Percentiles rank a stretch among this genome's conserved stretches.
Evolutionary conservation across 352 stramenopile species (phyloP).

Genomic region (Globisporangium rhizosaccharum): DNA sequence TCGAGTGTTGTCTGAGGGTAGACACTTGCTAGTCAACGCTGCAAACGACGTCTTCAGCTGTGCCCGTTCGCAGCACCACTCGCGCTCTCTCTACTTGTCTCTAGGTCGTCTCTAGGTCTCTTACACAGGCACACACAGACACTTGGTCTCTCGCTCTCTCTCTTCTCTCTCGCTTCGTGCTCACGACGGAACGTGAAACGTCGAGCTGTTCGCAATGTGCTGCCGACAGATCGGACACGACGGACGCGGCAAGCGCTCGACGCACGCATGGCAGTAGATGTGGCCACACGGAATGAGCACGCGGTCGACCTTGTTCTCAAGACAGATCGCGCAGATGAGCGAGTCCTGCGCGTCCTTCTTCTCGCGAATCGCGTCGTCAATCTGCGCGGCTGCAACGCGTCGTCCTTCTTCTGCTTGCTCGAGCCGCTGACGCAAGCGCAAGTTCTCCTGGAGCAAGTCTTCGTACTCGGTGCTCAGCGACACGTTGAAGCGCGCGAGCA

Average conservation of each 20-base stretch:
- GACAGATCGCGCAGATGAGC: slow-evolving; percentile 72
- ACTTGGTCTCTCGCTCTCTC: too few species aligned
- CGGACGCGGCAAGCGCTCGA: slow-evolving; percentile 47
- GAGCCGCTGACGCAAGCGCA: slow-evolving; percentile 54
- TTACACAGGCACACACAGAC: too few species aligned
- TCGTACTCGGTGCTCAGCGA: slow-evolving; percentile 62
- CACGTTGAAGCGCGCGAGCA: slow-evolving; percentile 64
- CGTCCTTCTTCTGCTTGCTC: slow-evolving; percentile 61
- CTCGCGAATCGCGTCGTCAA: slow-evolving; percentile 62
- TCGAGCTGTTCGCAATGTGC: slow-evolving; percentile 46
- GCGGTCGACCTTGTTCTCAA: slow-evolving; percentile 77
- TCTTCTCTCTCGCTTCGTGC: too few species aligned
- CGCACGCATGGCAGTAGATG: slow-evolving; percentile 73
- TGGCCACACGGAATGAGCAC: slow-evolving; percentile 81
- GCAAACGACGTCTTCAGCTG: too few species aligned
- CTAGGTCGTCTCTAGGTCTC: too few species aligned
- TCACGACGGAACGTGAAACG: slow-evolving; percentile 64
- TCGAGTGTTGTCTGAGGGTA: too few species aligned
- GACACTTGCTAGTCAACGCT: too few species aligned
- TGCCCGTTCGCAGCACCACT: too few species aligned
- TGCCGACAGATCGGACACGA: slow-evolving; percentile 73
- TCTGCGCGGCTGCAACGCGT: slow-evolving; percentile 45
- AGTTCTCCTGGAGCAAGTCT: slow-evolving; percentile 57
- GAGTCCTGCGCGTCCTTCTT: slow-evolving; percentile 73
- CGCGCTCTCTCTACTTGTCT: too few species aligned